Percentiles rank a stretch among this genome's conserved stretches.
These are phyloP conservation scores for Avena sativa DNA, from an alignment of 176 grass and related monocot genomes.

Conservation along the genomic window DNA sequence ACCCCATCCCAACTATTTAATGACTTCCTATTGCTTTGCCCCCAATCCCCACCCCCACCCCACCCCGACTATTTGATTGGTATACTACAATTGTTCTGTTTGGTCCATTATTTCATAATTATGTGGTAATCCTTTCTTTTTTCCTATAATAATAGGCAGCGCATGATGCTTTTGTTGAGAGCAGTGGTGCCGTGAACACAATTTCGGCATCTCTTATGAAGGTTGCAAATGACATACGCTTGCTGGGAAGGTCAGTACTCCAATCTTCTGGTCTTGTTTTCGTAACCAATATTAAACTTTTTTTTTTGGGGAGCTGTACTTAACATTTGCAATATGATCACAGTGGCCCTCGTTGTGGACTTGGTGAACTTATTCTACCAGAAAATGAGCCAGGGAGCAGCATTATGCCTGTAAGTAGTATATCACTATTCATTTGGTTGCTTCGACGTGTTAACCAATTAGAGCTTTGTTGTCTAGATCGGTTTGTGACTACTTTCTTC, in stretches of 20 bases:
- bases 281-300: background rate
- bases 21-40: background rate
- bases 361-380: conserved; percentile 94
- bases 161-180: conserved; percentile 98
- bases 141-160: conserved; percentile 67
- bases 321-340: conserved; percentile 37
- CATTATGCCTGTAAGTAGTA: conserved; percentile 91
- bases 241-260: conserved; percentile 80
- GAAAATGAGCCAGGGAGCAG: conserved; percentile 99
- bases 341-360: conserved; percentile 96
- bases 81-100: background rate
- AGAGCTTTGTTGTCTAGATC: background rate
- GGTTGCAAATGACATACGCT: conserved; percentile 95
- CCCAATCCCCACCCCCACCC: background rate
- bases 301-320: conserved; percentile 14
- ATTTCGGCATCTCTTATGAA: conserved; percentile 98
- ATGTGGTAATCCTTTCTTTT: conserved; percentile 13
- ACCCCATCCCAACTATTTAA: background rate
- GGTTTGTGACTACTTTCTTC: conserved; percentile 37
- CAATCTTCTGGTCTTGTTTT: background rate
- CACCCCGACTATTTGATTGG: background rate
- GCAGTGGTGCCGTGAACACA: conserved; percentile 87
- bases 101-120: conserved; percentile 26
- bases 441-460: conserved; percentile 11
- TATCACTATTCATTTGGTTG: conserved; percentile 23